Evolutionary conservation across 2,329 filamentous ascomycete species (phyloP).

Genomic region (Fusarium fracticaudum): DNA sequence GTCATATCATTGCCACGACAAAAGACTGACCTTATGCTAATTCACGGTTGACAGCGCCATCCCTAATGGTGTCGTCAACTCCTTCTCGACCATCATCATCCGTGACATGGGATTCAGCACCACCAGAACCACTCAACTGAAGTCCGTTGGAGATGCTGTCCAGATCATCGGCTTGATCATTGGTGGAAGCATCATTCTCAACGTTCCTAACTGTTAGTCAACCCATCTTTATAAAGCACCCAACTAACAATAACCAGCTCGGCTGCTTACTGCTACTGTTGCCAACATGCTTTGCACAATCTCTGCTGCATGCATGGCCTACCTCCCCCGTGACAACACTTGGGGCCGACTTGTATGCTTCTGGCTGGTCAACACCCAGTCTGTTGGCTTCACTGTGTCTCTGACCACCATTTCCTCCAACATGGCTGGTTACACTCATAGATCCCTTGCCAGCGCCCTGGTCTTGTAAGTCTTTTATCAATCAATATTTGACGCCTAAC

Average conservation of each 20-base stretch:
- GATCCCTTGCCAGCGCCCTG: neutral
- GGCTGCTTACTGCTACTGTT: neutral
- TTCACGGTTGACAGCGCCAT: neutral
- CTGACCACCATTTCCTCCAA: conserved; percentile 8
- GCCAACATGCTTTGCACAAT: conserved; percentile 5
- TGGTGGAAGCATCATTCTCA: conserved; percentile 2
- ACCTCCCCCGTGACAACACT: neutral
- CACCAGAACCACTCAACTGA: neutral
- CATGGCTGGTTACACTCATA: conserved; percentile 7
- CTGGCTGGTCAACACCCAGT: conserved; percentile 4
- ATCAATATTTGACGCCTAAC: neutral
- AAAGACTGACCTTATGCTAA: neutral
- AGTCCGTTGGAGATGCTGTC: conserved; percentile 4
- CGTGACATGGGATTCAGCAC: conserved; percentile 10
- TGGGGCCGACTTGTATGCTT: conserved; percentile 5
- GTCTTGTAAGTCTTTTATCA: neutral
- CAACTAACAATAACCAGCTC: neutral
- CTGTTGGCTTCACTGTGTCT: conserved; percentile 1
- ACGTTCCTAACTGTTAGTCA: neutral
- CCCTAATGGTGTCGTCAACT: conserved; percentile 3
- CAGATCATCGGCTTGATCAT: conserved; percentile 1
- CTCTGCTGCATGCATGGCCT: conserved; percentile 3
- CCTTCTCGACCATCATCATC: conserved; percentile 7
- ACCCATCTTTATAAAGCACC: neutral
- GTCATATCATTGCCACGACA: neutral